phyloP scores from a whole-genome alignment of 1,284 basidiomycete genomes.

The Trichosporon sp. region DNA sequence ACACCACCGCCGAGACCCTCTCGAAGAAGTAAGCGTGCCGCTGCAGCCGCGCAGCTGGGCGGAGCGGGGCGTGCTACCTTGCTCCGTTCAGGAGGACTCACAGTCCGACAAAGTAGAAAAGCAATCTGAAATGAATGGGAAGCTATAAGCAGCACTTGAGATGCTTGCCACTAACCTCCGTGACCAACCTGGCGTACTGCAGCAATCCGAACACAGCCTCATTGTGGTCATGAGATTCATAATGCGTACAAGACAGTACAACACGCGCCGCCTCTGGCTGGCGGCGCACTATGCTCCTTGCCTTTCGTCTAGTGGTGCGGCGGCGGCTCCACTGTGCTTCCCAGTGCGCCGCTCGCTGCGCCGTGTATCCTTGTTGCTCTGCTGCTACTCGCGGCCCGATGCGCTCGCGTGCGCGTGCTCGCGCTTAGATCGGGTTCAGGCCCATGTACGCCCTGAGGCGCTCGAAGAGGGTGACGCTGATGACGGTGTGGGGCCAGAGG shows the following conservation, averaged over 20 bases:
- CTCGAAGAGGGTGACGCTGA: conserved; percentile 19
- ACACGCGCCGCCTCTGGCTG: neutral
- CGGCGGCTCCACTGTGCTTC: too few relatives aligned
- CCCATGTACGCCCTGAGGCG: conserved; percentile 15
- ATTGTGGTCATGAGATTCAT: neutral
- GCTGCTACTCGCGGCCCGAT: neutral
- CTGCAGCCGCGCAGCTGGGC: neutral
- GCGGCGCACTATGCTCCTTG: neutral
- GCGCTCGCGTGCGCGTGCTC: too few relatives aligned
- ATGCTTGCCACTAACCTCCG: too few relatives aligned
- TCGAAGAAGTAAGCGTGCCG: neutral
- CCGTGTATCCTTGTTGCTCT: neutral
- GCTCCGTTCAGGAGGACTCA: too few relatives aligned
- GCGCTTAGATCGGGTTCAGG: conserved; percentile 20
- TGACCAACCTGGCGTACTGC: too few relatives aligned
- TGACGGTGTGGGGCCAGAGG: conserved; percentile 24
- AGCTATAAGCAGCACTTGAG: too few relatives aligned
- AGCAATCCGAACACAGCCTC: too few relatives aligned
- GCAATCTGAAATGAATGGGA: too few relatives aligned
- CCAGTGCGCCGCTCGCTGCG: neutral
- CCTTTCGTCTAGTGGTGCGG: neutral
- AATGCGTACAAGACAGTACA: neutral
- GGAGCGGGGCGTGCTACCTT: neutral
- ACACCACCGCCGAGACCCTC: neutral
- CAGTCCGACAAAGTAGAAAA: too few relatives aligned